phyloP scores from a whole-genome alignment of 2,329 filamentous ascomycete genomes.

The Arthrocladium fulminans region DNA sequence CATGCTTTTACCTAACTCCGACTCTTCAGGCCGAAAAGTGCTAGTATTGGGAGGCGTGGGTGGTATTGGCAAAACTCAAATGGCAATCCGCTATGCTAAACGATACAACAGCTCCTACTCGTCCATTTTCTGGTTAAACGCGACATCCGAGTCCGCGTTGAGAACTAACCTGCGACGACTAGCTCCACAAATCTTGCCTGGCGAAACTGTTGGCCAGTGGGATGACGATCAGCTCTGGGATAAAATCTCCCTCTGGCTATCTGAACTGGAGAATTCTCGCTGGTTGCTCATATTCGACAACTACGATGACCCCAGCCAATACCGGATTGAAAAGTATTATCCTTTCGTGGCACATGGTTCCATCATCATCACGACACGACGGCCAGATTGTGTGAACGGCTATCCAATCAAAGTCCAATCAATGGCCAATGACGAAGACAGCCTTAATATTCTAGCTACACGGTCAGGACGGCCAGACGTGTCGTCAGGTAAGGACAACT shows the following conservation, averaged over 20 bases:
- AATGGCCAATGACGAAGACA: conserved; percentile 8
- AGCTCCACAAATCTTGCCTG: conserved; percentile 8
- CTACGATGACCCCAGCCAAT: conserved; percentile 16
- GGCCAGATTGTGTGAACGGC: conserved; percentile 9
- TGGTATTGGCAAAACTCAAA: conserved; percentile 42
- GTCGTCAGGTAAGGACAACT: conserved; percentile 14
- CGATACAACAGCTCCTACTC: conserved; percentile 30
- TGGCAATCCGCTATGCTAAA: conserved; percentile 31
- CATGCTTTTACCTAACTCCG: background rate
- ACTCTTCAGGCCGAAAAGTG: background rate
- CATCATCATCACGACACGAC: conserved; percentile 21
- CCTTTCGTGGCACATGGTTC: conserved; percentile 16
- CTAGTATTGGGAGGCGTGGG: conserved; percentile 34
- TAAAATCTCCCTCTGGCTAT: conserved; percentile 14
- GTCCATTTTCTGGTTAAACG: conserved; percentile 39
- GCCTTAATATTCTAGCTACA: conserved; percentile 12
- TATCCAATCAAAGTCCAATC: conserved; percentile 5
- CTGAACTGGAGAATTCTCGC: conserved; percentile 12
- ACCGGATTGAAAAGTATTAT: conserved; percentile 13
- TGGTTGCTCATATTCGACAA: conserved; percentile 24
- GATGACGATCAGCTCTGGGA: conserved; percentile 1
- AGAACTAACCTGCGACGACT: conserved; percentile 26
- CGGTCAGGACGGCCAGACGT: conserved; percentile 10
- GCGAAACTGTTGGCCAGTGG: background rate
- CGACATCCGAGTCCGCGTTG: conserved; percentile 30